Percentiles rank a stretch among this genome's conserved stretches.
Conservation (phyloP, 495 filamentous ascomycete species). For the Penicillium arizonense region DNA sequence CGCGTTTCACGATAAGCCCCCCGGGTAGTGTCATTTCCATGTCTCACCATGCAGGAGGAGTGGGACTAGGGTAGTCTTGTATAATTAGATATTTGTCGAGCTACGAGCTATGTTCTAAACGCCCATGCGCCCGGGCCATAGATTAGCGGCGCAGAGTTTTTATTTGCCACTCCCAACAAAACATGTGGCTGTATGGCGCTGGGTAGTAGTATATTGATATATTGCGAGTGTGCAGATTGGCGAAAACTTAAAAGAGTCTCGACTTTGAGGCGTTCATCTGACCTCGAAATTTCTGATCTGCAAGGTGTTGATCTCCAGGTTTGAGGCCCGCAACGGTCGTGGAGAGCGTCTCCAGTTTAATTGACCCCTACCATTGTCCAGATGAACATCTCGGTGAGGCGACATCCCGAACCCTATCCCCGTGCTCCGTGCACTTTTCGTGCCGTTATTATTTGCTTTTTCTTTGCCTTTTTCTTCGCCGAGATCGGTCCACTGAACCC, state of each 20-base stretch:
- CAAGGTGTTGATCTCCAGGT: no score
- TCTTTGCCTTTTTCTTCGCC: background rate
- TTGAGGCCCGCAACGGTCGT: no score
- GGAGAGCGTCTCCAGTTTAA: background rate
- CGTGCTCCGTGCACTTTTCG: constrained; percentile 21
- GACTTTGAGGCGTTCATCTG: background rate
- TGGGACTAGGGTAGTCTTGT: background rate
- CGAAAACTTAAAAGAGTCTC: constrained; percentile 4
- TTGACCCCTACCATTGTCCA: constrained; percentile 1
- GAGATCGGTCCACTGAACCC: background rate
- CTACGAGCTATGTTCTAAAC: background rate
- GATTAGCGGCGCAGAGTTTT: constrained; percentile 6
- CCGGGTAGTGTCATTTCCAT: background rate
- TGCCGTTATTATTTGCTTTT: background rate
- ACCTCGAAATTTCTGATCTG: no score
- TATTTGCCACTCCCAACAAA: constrained; percentile 12
- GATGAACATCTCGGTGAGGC: constrained; percentile 12
- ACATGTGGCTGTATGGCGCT: constrained; percentile 4
- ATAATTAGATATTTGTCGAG: no score
- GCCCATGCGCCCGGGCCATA: constrained; percentile 7
- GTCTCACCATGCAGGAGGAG: constrained; percentile 5
- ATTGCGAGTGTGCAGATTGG: no score
- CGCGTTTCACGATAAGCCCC: constrained; percentile 10
- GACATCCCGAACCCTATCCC: constrained; percentile 19
- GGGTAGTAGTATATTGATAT: no score